Evolutionary conservation across 805 yeast genomes (phyloP), one percentile per base, ranked within the genome.

Genomic region (Metschnikowia picachoensis): DNA sequence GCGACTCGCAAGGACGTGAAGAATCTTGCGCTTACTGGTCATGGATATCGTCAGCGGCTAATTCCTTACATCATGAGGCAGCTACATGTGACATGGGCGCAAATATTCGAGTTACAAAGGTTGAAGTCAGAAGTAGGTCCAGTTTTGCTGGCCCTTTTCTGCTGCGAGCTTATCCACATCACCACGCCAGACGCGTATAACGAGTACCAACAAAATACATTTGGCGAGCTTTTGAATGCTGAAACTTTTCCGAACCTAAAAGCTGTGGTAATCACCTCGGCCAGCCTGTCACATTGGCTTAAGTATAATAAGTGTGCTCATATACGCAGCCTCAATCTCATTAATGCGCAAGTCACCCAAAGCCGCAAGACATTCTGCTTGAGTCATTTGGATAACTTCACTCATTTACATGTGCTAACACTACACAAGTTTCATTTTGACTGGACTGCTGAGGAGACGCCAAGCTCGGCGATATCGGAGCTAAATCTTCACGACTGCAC

Each of bases 401-500:
- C 52, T 1, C 49, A 56, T 4, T 56, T 79, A 36, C 47, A 57
- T 8, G 56, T 55, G 14, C 52, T 78, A n/a, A 52, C 59, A 1
- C 60, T 79, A 12, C 47, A 63, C 40, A 66, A 72, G 15, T 79
- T 67, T 59, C 61, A 73, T 65, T 58, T 79, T 62, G 57, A 68
- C 61, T 62, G 79, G 77, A 59, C 58, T 3, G 64, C 64, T 25
- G 55, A 52, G 8, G 50, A 47, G 5, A 5, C 20, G 5, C 44
- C 37, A 10, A 56, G 55, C 10, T 50, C 57, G 2, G 42, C 49
- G 1, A 54, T 72, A 28, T 52, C 53, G 5, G 52, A 51, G 2
- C 51, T 77, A 25, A 50, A 57, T 3, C 52, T 79, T 4, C 51
- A 57, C 12, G 67, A 78, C 50, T 79, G 84, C 58, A 70, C 74